phyloP scores from a whole-genome alignment of 345 rosid species.

The Citrus medica region DNA sequence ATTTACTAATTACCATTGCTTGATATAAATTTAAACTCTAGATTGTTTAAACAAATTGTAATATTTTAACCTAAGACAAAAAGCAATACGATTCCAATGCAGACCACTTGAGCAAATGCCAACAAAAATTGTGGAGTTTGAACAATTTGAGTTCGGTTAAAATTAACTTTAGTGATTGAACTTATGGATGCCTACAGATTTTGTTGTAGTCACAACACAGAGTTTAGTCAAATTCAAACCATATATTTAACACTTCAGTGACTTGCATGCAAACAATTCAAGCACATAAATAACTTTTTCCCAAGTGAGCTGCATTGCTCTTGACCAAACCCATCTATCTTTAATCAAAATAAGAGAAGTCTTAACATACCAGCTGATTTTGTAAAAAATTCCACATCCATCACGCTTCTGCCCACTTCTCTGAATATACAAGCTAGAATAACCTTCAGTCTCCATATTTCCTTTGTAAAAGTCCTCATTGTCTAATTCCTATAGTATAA shows the following conservation, averaged over 20 bases:
- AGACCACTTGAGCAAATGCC: not conserved
- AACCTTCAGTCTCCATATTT: conserved; percentile 61
- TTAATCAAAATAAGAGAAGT: not conserved
- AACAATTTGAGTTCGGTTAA: not conserved
- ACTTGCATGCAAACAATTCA: not conserved
- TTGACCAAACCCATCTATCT: not conserved
- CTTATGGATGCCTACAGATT: not conserved
- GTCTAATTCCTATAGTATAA: conserved; percentile 67
- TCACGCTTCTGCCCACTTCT: conserved; percentile 88
- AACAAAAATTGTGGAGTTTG: not conserved
- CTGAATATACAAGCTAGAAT: conserved; percentile 70
- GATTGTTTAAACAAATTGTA: not conserved
- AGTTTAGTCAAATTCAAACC: not conserved
- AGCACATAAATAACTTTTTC: not conserved
- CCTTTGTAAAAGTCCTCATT: conserved; percentile 69
- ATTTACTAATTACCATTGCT: not conserved
- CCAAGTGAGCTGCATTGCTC: not conserved
- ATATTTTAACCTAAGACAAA: not conserved
- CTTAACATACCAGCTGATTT: conserved; percentile 52
- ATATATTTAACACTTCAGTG: not conserved
- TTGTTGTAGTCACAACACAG: not conserved
- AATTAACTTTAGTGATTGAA: not conserved
- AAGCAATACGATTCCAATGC: not conserved
- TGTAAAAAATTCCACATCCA: conserved; percentile 88
- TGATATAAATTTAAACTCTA: not conserved